Evolutionary conservation across 352 stramenopile species (phyloP).

Genomic region (Elongisporangium anandrum): DNA sequence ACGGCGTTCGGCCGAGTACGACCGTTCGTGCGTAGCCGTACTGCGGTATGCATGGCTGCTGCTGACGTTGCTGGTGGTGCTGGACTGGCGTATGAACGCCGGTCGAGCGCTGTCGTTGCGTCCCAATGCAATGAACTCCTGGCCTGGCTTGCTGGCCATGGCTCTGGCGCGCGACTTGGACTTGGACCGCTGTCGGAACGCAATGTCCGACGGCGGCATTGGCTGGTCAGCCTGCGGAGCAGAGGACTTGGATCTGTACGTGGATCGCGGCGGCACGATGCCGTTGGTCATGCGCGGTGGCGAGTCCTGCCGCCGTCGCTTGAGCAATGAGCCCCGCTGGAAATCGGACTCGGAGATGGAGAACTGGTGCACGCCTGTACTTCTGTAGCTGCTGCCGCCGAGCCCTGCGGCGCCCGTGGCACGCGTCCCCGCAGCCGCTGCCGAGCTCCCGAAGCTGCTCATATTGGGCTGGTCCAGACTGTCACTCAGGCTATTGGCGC

Average conservation of each 20-base stretch:
- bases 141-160: conserved; percentile 16
- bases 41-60: conserved; percentile 2
- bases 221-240: not conserved
- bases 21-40: not conserved
- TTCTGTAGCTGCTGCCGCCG: not conserved
- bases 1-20: not conserved
- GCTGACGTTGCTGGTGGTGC: conserved; percentile 35
- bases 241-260: not conserved
- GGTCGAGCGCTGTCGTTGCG: conserved; percentile 7
- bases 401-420: conserved; percentile 9
- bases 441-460: conserved; percentile 1
- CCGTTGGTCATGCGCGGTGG: conserved; percentile 10
- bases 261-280: conserved; percentile 1
- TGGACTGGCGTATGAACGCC: not conserved
- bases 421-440: conserved; percentile 12
- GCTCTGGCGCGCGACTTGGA: conserved; percentile 47
- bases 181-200: conserved; percentile 48
- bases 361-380: conserved; percentile 20
- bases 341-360: conserved; percentile 59
- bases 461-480: not conserved
- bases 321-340: conserved; percentile 44
- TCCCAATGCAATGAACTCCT: conserved; percentile 53
- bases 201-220: conserved; percentile 9
- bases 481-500: not conserved
- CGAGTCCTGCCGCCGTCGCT: conserved; percentile 41